phyloP scores from a whole-genome alignment of 2,329 filamentous ascomycete species.

The Lecanoromycetidae sp. region DNA sequence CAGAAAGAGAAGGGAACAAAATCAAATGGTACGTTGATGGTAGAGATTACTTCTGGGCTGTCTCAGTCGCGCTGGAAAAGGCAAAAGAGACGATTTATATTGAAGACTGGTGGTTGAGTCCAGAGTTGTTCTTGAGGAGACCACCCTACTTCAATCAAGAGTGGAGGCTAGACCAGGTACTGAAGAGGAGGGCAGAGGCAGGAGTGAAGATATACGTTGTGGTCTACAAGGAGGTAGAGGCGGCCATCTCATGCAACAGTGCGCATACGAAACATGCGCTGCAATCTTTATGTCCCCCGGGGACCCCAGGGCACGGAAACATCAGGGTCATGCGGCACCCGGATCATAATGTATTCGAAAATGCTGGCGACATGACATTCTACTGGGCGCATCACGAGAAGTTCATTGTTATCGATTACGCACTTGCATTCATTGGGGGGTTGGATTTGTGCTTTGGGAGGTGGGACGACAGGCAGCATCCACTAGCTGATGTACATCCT shows the following conservation, averaged over 20 bases:
- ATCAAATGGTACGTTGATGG: slow-evolving; percentile 98
- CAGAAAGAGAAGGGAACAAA: slow-evolving; percentile 69
- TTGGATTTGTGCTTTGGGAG: slow-evolving; percentile 91
- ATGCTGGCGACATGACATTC: slow-evolving; percentile 88
- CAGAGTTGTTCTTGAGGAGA: slow-evolving; percentile 56
- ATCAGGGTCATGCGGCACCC: slow-evolving; percentile 84
- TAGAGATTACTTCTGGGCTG: slow-evolving; percentile 88
- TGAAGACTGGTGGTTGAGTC: slow-evolving; percentile 92
- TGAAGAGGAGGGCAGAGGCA: slow-evolving; percentile 80
- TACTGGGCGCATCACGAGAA: slow-evolving; percentile 99
- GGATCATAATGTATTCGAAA: slow-evolving; percentile 89
- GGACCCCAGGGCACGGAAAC: slow-evolving; percentile 70
- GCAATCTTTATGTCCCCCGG: slow-evolving; percentile 66
- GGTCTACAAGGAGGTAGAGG: slow-evolving; percentile 79
- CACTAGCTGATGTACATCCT: slow-evolving; percentile 76
- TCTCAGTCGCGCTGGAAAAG: slow-evolving; percentile 76
- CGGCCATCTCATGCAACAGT: slow-evolving; percentile 81
- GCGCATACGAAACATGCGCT: slow-evolving; percentile 83
- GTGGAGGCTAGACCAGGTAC: slow-evolving; percentile 71
- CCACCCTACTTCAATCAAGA: slow-evolving; percentile 73
- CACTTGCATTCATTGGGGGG: slow-evolving; percentile 82
- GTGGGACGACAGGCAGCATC: slow-evolving; percentile 81
- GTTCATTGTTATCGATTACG: slow-evolving; percentile 88
- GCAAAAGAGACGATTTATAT: slow-evolving; percentile 94
- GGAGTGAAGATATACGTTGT: slow-evolving; percentile 91